Evolutionary conservation across 2,329 filamentous ascomycete species (phyloP).

Genomic region (Dendryphion nanum): DNA sequence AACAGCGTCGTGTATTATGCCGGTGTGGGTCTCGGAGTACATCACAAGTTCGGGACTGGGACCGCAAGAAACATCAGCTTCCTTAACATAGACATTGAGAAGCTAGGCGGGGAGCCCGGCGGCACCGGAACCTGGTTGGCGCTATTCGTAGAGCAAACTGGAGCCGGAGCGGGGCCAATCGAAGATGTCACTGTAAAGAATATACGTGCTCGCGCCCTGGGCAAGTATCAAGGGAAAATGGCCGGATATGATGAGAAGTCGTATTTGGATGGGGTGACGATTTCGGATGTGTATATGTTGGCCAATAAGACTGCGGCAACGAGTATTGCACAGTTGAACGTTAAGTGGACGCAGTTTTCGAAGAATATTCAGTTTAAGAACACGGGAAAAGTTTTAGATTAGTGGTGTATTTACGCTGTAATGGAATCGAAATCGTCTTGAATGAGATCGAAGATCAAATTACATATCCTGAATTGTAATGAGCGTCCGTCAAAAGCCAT

Average conservation of each 20-base stretch:
- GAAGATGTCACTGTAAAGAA: slow-evolving; percentile 6
- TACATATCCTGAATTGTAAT: too few relatives aligned
- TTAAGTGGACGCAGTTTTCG: slow-evolving; percentile 5
- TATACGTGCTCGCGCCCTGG: slow-evolving; percentile 4
- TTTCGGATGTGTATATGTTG: slow-evolving; percentile 6
- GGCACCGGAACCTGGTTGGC: slow-evolving; percentile 8
- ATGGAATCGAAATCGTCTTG: too few relatives aligned
- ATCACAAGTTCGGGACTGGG: slow-evolving; percentile 5
- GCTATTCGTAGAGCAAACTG: slow-evolving; percentile 3
- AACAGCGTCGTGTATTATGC: slow-evolving; percentile 6
- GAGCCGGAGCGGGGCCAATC: slow-evolving; percentile 3
- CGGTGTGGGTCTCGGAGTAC: slow-evolving; percentile 6
- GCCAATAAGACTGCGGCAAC: slow-evolving; percentile 6
- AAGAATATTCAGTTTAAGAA: slow-evolving; percentile 7
- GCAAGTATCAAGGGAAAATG: slow-evolving; percentile 5
- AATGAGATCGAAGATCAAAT: too few relatives aligned
- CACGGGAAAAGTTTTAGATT: too few relatives aligned
- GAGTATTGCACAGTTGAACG: slow-evolving; percentile 5
- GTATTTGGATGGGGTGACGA: slow-evolving; percentile 2
- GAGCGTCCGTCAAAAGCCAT: too few relatives aligned
- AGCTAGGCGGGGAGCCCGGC: slow-evolving; percentile 2
- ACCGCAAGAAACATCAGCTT: slow-evolving; percentile 5
- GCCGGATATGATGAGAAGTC: slow-evolving; percentile 3
- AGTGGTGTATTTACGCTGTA: too few relatives aligned
- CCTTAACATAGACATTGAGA: slow-evolving; percentile 8